Evolutionary conservation across 2,329 filamentous ascomycete species (phyloP).

Genomic region (Seiridium cupressi): DNA sequence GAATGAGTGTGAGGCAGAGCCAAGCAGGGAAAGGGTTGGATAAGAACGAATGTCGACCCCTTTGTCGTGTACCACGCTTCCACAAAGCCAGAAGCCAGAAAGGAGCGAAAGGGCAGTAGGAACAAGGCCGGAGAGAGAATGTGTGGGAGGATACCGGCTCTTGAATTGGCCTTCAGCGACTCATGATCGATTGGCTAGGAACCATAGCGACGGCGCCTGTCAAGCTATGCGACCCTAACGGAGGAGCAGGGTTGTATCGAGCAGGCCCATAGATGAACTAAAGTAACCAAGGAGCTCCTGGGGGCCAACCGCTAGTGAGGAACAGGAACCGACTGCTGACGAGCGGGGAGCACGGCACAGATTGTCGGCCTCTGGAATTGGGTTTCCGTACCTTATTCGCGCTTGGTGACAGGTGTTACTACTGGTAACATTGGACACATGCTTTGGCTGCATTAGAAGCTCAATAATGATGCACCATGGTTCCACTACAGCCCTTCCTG

Average conservation of each 20-base stretch:
- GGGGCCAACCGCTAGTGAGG: neutral
- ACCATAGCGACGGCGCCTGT: slow-evolving; percentile 23
- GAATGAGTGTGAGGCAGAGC: slow-evolving; percentile 7
- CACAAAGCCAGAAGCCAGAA: slow-evolving; percentile 1
- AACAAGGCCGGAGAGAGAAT: slow-evolving; percentile 10
- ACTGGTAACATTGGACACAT: neutral
- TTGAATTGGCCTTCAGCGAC: slow-evolving; percentile 18
- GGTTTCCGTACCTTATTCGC: neutral
- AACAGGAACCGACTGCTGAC: neutral
- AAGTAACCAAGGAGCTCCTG: slow-evolving; percentile 3
- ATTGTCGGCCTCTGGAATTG: neutral
- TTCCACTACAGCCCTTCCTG: slow-evolving; percentile 14
- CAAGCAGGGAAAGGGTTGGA: slow-evolving; percentile 6
- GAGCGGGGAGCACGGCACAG: neutral
- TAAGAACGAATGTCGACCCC: slow-evolving; percentile 8
- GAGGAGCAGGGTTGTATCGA: slow-evolving; percentile 20
- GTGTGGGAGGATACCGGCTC: slow-evolving; percentile 24
- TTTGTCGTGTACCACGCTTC: slow-evolving; percentile 10
- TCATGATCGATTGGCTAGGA: slow-evolving; percentile 28
- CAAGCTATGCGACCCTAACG: slow-evolving; percentile 28
- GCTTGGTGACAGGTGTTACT: slow-evolving; percentile 1
- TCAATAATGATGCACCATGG: slow-evolving; percentile 17
- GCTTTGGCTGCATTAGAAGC: slow-evolving; percentile 10
- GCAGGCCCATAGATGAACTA: slow-evolving; percentile 7
- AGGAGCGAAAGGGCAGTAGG: slow-evolving; percentile 18